Base-by-base conservation (phyloP, 805 yeast genomes). In the Candida sonorensis region DNA sequence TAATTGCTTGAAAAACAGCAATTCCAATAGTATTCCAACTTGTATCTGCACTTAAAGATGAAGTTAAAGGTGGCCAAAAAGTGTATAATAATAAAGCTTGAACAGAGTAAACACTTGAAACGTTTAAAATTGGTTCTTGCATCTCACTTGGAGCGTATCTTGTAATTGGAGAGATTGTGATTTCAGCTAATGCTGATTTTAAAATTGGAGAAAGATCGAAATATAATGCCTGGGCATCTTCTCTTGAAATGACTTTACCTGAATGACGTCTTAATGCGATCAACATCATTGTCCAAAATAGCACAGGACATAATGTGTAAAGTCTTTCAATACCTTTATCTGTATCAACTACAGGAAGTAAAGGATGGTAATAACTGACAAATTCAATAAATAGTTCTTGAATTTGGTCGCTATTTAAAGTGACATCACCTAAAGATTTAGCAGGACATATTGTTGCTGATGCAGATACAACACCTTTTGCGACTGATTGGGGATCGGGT, bases 11-110 rank as follows among this genome's bases (percentile, higher is more conserved):
- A 57, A 84, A 85, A 46, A 87, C 66, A 4, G 97, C 97, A 28
- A 85, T 78, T 0, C 97, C 97, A 15, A 86, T 80, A 1, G 97
- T 85, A 52, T 83, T 85, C 95, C 97, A 90, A 4, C 95, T 81
- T 7, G 95, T 81, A 52, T 92, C 97, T 0, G 97, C 95, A 56
- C 94, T 83, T 29, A 92, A 67, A 0, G 97, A 87, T 0, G 97
- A 86, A 0, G 96, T 85, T 23, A 88, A 69, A 3, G 97, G 96
- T 0, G 97, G 97, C 98, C 97, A 90, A 53, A 81, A 76, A 0
- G 97, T 81, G 57, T 83, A 86, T 2, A 90, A 62, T 17, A 90
- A 59, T 41, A 90, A 81, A 0, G 97, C 97, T 55, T 90, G 98
- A 0, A 90, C 97, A 0, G 95, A 82, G 51, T 81, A 90, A 0